These are phyloP conservation scores for Cronartium quercuum DNA, from an alignment of 1,284 basidiomycete genomes.

Conservation along the genomic window DNA sequence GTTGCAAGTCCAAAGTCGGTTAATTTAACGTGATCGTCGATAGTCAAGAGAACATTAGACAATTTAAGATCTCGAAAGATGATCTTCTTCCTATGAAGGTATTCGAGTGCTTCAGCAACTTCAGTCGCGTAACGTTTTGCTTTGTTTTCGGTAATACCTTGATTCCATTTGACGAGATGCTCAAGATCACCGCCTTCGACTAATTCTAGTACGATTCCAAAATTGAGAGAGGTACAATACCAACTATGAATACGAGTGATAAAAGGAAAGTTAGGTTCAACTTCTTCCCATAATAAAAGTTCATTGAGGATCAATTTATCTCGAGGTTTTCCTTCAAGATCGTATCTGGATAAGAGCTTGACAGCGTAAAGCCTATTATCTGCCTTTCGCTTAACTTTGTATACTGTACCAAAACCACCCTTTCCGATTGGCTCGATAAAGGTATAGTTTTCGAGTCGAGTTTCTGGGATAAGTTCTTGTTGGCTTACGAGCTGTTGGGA, in stretches of 20 bases:
- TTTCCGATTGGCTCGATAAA: conserved; percentile 43
- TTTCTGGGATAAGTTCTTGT: no score
- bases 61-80: conserved; percentile 26
- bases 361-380: conserved; percentile 44
- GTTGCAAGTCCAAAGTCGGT: conserved; percentile 23
- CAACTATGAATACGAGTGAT: background rate
- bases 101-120: conserved; percentile 4
- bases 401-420: conserved; percentile 45
- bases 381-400: conserved; percentile 41
- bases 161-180: conserved; percentile 41
- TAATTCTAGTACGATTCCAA: conserved; percentile 46
- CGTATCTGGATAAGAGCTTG: conserved; percentile 41
- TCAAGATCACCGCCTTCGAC: conserved; percentile 45
- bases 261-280: conserved; percentile 1
- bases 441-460: conserved; percentile 31
- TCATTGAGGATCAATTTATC: background rate
- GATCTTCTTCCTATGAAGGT: background rate
- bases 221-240: background rate
- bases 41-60: conserved; percentile 4
- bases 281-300: background rate
- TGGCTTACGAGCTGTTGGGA: no score
- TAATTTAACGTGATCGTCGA: conserved; percentile 12
- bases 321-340: conserved; percentile 41
- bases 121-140: conserved; percentile 9
- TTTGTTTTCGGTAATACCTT: conserved; percentile 40